These are phyloP conservation scores for Globisporangium apiculatum DNA, from an alignment of 352 stramenopile genomes.

Conservation along the genomic window DNA sequence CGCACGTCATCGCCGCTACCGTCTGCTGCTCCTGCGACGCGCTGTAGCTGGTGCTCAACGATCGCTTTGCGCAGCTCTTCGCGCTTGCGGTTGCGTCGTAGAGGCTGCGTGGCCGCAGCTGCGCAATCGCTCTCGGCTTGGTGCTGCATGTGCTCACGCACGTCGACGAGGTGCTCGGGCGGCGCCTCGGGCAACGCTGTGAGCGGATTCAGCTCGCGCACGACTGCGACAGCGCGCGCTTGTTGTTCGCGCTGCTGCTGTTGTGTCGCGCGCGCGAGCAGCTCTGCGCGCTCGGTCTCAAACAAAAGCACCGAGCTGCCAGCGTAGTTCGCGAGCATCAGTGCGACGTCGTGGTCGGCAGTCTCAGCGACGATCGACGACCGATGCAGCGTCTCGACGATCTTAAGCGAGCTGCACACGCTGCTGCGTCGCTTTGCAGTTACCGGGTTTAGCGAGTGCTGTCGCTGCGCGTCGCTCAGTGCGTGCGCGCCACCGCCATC, in stretches of 20 bases:
- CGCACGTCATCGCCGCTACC: no score
- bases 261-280: slow-evolving; percentile 10
- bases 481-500: background rate
- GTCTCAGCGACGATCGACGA: slow-evolving; percentile 18
- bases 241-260: slow-evolving; percentile 6
- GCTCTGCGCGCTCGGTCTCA: slow-evolving; percentile 26
- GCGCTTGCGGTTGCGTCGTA: slow-evolving; percentile 16
- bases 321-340: slow-evolving; percentile 45
- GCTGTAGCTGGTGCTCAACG: slow-evolving; percentile 14
- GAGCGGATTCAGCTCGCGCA: slow-evolving; percentile 31
- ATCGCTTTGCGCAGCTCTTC: slow-evolving; percentile 26
- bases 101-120: background rate
- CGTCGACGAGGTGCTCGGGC: slow-evolving; percentile 29
- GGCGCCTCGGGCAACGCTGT: slow-evolving; percentile 28
- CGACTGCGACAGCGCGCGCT: slow-evolving; percentile 6
- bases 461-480: background rate
- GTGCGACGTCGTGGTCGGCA: slow-evolving; percentile 20
- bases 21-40: background rate
- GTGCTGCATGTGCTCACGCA: background rate
- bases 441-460: background rate
- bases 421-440: slow-evolving; percentile 26
- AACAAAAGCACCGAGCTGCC: slow-evolving; percentile 45
- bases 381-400: slow-evolving; percentile 42
- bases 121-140: background rate
- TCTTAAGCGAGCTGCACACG: slow-evolving; percentile 24